Base-by-base conservation (phyloP, 2,329 filamentous ascomycete genomes). In the Colletotrichum australisinense region DNA sequence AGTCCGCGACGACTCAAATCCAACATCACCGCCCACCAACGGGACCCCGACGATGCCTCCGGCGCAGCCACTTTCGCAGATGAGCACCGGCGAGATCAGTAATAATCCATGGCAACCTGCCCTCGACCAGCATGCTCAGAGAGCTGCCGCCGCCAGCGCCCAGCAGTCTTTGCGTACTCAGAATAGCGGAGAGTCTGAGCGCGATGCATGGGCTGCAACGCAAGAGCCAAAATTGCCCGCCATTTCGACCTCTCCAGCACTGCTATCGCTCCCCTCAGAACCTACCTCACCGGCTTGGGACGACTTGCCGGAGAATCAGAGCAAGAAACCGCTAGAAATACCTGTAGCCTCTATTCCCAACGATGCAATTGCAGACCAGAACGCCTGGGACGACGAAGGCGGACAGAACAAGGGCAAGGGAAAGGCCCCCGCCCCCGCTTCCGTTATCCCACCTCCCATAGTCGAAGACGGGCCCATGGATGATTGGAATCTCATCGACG, bases 361-460 rank as follows among this genome's bases (percentile, higher is more conserved):
- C 26, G 83, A 85, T 56, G 77, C 84, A 2, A 76, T 83, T 4
- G 83, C 83, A 5, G 86, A 88, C 49, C 81, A 83, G 2, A 81
- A 88, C 72, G 85, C 85, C 0, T 90, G 88, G 88, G 86, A 88
- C 65, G 88, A 88, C 49, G 66, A 86, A 14, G 82, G 81, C 6
- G 76, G 78, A 0, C 66, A 78, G 5, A 81, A 81, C 28, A 88
- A 87, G 72, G 86, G 82, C 1, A 89, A 88, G 68, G 81, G 77
- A 3, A 84, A 80, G 28, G 81, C 81, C 1, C 75, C 78, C 4
- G 74, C 76, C 6, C 42, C 78, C 5, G 75, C 76, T 7, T 38
- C 67, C 14, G 56, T 75, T n/a, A 71, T 76, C 19, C 66, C 77
- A 7, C 75, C 78, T 26, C 63, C 75, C 7, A 73, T 74, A 16